Evolutionary conservation across 1,284 basidiomycete species (phyloP), one percentile per base, ranked within the genome.

Genomic region (Cryptococcus sp.): DNA sequence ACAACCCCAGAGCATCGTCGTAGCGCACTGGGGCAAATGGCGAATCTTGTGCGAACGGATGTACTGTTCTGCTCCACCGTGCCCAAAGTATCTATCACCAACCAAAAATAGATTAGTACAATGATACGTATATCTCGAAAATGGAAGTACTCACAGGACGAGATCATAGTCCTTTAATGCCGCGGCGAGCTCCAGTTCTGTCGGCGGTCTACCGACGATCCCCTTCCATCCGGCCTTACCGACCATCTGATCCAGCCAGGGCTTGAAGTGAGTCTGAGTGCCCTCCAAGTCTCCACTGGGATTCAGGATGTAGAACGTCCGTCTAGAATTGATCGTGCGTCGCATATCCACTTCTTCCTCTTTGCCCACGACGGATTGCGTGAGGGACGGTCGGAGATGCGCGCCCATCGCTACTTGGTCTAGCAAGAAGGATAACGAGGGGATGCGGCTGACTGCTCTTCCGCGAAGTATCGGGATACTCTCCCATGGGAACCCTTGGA

Each of bases 1-100:
- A 81, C 95, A 99, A 0, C 96, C 95, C 95, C 94, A 99, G 8
- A 99, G 85, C 93, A 99, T 96, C 0, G 91, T 88, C 11, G 88
- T 88, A 1, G 95, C 93, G 73, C 95, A 99, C 19, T 83, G 83
- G 3, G 84, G 83, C 22, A 99, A 82, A 62, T 88, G 84, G 19
- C 91, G 84, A 54, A 98, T 85, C 67, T 89, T 89, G 72, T 89
- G 87, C 1, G 91, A 90, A 5, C 91, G 87, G 13, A 93, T 84
- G 71, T 95, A 99, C 71, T 97, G 93, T 74, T 98, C 94, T 1
- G 86, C 95, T 11, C 95, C 94, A 1, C 93, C 92, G 71, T 99
- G 95, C 10, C 95, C 95, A 72, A 98, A 97, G 79, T 98, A 99
- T 22, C 92, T 94, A 68, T 5, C 19, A 54, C 3, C 16, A 45